Evolutionary conservation across 1,284 basidiomycete species (phyloP).

Genomic region (Marasmius sp.): DNA sequence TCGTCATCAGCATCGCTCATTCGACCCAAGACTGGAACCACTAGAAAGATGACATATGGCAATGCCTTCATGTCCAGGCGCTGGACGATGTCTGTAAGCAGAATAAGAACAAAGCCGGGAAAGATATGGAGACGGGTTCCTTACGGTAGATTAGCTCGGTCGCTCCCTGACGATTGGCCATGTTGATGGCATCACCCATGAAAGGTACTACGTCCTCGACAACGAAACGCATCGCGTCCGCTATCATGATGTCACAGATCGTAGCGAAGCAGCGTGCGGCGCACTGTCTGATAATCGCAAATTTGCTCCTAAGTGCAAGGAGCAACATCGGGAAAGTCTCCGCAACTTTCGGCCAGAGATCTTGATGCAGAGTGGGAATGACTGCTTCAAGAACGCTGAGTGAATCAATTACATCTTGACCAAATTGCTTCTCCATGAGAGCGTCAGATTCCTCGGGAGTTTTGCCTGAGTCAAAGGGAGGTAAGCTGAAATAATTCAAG

Average conservation of each 20-base stretch:
- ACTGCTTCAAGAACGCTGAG: slow-evolving; percentile 88
- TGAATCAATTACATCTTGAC: slow-evolving; percentile 93
- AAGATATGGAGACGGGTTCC: slow-evolving; percentile 30
- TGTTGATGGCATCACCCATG: slow-evolving; percentile 78
- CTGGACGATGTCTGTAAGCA: slow-evolving; percentile 79
- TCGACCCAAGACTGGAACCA: slow-evolving; percentile 93
- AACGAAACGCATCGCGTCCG: slow-evolving; percentile 85
- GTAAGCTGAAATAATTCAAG: slow-evolving; percentile 4
- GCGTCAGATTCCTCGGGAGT: slow-evolving; percentile 56
- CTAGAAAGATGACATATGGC: slow-evolving; percentile 96
- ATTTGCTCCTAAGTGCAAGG: slow-evolving; percentile 78
- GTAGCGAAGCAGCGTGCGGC: slow-evolving; percentile 88
- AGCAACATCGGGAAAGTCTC: slow-evolving; percentile 79
- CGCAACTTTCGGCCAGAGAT: slow-evolving; percentile 68
- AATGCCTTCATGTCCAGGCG: slow-evolving; percentile 91
- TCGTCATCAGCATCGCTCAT: slow-evolving; percentile 97
- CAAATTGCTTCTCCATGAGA: slow-evolving; percentile 68
- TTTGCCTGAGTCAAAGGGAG: slow-evolving; percentile 33
- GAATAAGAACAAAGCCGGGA: slow-evolving; percentile 9
- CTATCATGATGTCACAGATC: slow-evolving; percentile 83
- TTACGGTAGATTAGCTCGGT: slow-evolving; percentile 89
- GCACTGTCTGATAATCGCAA: slow-evolving; percentile 86
- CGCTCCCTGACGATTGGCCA: slow-evolving; percentile 85
- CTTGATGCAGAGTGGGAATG: slow-evolving; percentile 72
- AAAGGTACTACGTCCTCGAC: slow-evolving; percentile 87